Evolutionary conservation across 1,139 yeast species (phyloP), one percentile per base, ranked within the genome.

Genomic region (Eremothecium sinecaudum): DNA sequence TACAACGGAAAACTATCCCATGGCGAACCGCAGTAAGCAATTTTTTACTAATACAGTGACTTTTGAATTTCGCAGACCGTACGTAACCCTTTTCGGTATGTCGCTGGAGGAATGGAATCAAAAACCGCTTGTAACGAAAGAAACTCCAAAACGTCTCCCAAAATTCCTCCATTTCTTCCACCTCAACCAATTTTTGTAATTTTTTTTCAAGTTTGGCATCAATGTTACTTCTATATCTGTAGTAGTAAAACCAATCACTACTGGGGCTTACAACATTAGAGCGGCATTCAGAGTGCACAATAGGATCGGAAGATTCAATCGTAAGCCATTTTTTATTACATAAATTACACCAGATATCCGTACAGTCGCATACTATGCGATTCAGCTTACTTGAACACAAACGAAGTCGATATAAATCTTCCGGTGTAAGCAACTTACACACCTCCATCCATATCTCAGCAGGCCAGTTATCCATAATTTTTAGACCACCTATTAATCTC

Each of bases 1-100:
- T 38, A n/a, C 40, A 29, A 11, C 40, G 34, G 33, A 46, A 45
- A 13, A 47, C 42, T 17, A 40, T 33, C 18, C 34, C 39, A 28
- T 47, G 53, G 15, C 51, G 36, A 24, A 42, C 15, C 11, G 45
- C 35, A 14, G 35, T 39, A 19, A 46, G 35, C 24, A 45, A 19
- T 13, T 18, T 19, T 21, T 17, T 19, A 5, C 21, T 14, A 4
- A 27, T 11, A 27, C 30, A 27, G 11, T 27, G 30, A n/a, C 10
- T n/a, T 7, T 18, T 27, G 21, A 27, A 27, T 19, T 14, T 15
- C 21, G n/a, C 13, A n/a, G 15, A n/a, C 12, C 14, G 13, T n/a
- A 8, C 24, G 31, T 36, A 36, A 18, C 40, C 37, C 11, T 28
- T 20, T 5, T 12, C 19, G 14, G 28, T 33, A 13, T 30, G n/a